Conservation (phyloP, 257 asterid species). For the Scutellaria galericulata region DNA sequence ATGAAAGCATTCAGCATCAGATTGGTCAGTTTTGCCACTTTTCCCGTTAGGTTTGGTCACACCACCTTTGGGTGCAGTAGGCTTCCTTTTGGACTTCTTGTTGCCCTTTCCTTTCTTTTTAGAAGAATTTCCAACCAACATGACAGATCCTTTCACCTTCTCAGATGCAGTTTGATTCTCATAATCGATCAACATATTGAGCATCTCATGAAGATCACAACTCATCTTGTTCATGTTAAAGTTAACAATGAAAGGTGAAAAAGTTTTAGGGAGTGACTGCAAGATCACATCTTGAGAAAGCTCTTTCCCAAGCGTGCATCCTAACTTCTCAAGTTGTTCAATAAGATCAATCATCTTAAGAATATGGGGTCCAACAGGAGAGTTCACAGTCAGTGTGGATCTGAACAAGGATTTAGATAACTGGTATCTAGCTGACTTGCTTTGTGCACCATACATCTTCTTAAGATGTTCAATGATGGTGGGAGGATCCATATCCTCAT, state of each 20-base stretch:
- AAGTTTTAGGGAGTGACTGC: neutral
- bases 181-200: constrained; percentile 8
- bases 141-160: neutral
- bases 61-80: neutral
- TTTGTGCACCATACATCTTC: constrained; percentile 14
- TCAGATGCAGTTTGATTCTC: constrained; percentile 9
- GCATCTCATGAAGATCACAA: constrained; percentile 15
- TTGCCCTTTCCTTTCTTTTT: neutral
- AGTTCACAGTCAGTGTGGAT: too few relatives aligned
- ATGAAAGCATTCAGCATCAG: constrained; percentile 15
- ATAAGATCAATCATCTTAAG: constrained; percentile 8
- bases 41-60: neutral
- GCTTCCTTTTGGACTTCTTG: neutral
- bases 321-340: constrained; percentile 16
- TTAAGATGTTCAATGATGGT: constrained; percentile 2
- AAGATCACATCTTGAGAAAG: constrained; percentile 16
- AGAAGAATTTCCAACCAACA: constrained; percentile 2
- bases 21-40: neutral
- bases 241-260: constrained; percentile 5
- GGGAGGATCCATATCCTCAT: neutral
- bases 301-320: neutral
- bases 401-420: neutral
- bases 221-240: constrained; percentile 17
- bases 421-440: neutral
- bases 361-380: too few relatives aligned